These are phyloP conservation scores for Globisporangium spiculum DNA, from an alignment of 352 stramenopile genomes.

Conservation along the genomic window DNA sequence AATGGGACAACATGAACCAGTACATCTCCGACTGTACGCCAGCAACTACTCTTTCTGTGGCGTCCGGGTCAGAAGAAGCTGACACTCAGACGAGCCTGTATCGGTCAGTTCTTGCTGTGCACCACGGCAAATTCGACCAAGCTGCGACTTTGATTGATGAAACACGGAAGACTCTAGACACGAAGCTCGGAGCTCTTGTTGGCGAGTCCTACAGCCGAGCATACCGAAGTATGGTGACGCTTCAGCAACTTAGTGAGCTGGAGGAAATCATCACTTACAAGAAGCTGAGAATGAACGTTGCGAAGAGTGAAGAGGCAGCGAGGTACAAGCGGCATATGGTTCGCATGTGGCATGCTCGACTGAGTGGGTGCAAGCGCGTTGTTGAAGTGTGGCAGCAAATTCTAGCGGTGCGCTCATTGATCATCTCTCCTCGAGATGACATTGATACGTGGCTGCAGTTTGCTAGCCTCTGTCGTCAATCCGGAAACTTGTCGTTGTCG, in stretches of 20 bases:
- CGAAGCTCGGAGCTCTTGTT: slow-evolving; percentile 94
- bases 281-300: slow-evolving; percentile 72
- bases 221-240: slow-evolving; percentile 95
- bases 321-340: slow-evolving; percentile 82
- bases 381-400: slow-evolving; percentile 93
- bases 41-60: slow-evolving; percentile 11
- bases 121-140: slow-evolving; percentile 91
- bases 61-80: slow-evolving; percentile 17
- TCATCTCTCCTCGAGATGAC: slow-evolving; percentile 85
- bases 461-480: slow-evolving; percentile 89
- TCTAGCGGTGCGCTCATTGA: slow-evolving; percentile 91
- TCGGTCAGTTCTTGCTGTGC: slow-evolving; percentile 91
- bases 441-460: slow-evolving; percentile 92
- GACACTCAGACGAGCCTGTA: slow-evolving; percentile 59
- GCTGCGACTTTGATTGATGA: slow-evolving; percentile 92
- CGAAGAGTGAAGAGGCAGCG: slow-evolving; percentile 70
- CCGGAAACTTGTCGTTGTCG: slow-evolving; percentile 79
- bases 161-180: slow-evolving; percentile 92
- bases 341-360: slow-evolving; percentile 80
- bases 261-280: slow-evolving; percentile 97
- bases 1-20: slow-evolving; percentile 82
- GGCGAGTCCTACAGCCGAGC: slow-evolving; percentile 96
- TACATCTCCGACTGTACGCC: slow-evolving; percentile 59
- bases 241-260: slow-evolving; percentile 96
- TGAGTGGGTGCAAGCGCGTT: slow-evolving; percentile 89